Percentiles rank a stretch among this genome's conserved stretches.
Evolutionary conservation across 2,329 filamentous ascomycete genomes (phyloP).

Genomic region (Fusarium sterilihyphosum): DNA sequence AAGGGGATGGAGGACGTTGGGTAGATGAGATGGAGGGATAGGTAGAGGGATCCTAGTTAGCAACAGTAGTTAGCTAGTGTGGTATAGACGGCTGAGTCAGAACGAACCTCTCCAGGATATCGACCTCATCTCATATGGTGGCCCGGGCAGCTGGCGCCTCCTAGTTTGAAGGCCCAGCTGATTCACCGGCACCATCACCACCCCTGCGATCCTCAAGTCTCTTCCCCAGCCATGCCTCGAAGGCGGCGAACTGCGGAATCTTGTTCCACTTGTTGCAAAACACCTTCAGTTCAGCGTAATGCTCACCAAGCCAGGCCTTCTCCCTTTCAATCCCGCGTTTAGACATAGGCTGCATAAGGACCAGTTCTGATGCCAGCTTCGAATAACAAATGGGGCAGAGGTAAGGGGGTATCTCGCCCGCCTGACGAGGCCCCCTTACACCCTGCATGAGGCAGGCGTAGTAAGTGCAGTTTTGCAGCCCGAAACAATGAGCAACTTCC

Average conservation of each 20-base stretch:
- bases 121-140: background rate
- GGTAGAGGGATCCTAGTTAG: background rate
- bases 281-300: conserved; percentile 51
- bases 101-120: background rate
- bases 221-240: conserved; percentile 54
- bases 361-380: conserved; percentile 56
- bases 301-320: conserved; percentile 41
- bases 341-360: conserved; percentile 14
- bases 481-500: conserved; percentile 75
- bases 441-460: conserved; percentile 74
- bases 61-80: background rate
- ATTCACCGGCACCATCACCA: background rate
- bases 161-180: background rate
- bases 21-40: background rate
- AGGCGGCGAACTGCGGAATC: conserved; percentile 58
- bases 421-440: conserved; percentile 65
- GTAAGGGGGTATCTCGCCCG: conserved; percentile 70
- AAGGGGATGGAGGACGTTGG: too few species aligned
- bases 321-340: conserved; percentile 21
- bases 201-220: conserved; percentile 17
- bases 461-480: conserved; percentile 72
- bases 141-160: background rate
- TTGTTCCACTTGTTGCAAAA: conserved; percentile 55
- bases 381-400: conserved; percentile 67
- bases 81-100: background rate